Evolutionary conservation across 2,329 filamentous ascomycete genomes (phyloP).

Genomic region (Rhytidhysteron rufulum): DNA sequence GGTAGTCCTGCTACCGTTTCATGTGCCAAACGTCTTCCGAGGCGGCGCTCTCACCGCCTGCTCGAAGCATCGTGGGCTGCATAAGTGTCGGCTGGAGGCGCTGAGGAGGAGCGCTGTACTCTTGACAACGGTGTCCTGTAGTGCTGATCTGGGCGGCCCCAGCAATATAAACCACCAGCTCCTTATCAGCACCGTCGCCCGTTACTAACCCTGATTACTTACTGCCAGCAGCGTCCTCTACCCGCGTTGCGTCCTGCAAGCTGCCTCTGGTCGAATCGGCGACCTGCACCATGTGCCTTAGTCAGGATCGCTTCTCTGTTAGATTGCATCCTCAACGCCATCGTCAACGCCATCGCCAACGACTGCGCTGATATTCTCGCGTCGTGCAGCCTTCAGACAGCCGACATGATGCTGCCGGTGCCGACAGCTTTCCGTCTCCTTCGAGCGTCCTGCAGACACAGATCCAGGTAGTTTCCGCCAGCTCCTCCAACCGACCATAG

Average conservation of each 20-base stretch:
- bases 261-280: slow-evolving; percentile 15
- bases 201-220: slow-evolving; percentile 10
- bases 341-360: too few relatives aligned
- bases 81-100: slow-evolving; percentile 12
- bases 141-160: slow-evolving; percentile 21
- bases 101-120: slow-evolving; percentile 4
- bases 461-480: slow-evolving; percentile 11
- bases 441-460: slow-evolving; percentile 2
- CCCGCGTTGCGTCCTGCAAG: slow-evolving; percentile 14
- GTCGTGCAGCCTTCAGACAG: not conserved
- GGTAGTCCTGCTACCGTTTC: slow-evolving; percentile 3
- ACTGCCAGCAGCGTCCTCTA: slow-evolving; percentile 13
- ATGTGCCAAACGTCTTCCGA: slow-evolving; percentile 13
- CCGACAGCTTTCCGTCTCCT: slow-evolving; percentile 6
- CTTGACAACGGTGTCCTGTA: slow-evolving; percentile 11
- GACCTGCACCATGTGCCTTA: too few relatives aligned
- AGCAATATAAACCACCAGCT: slow-evolving; percentile 22
- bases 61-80: slow-evolving; percentile 9
- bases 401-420: not conserved
- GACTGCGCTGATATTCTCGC: too few relatives aligned
- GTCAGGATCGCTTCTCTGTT: not conserved
- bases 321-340: too few relatives aligned
- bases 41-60: slow-evolving; percentile 13
- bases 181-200: slow-evolving; percentile 25
- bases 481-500: slow-evolving; percentile 3